Evolutionary conservation across 2,329 filamentous ascomycete genomes (phyloP), one percentile per base, ranked within the genome.

Genomic region (Zopfia rhizophila): DNA sequence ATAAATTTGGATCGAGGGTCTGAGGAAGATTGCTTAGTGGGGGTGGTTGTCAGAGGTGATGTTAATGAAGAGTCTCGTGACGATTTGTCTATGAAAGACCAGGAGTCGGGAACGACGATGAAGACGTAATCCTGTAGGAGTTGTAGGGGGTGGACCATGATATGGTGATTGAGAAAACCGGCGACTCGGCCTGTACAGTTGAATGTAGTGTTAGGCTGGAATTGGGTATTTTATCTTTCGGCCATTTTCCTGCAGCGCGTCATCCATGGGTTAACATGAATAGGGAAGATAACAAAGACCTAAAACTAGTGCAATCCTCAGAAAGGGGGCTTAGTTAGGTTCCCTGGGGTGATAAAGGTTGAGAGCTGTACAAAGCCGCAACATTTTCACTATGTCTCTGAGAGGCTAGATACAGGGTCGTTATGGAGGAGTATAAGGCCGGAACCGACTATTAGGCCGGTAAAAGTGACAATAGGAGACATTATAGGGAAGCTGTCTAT

Each of bases 1-100:
- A 37, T 37, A 37, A 37, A 37, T 37, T 37, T 37, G 17, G 33
- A 37, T 40, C 27, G 24, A 30, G 38, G 38, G 38, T 16, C 33
- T 23, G 17, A 37, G 33, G 33, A 37, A 37, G 33, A 13, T n/a
- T 14, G 33, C 24, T 37, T 37, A 37, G 17, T 14, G 22, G n/a
- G 12, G 33, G 33, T 37, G 24, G 33, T 14, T 24, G 21, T 37
- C 24, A 21, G 33, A 37, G 33, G 33, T 37, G 33, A 37, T 37
- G 21, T 37, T 12, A 14, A 23, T 22, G 16, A 21, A 21, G 33
- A 37, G 33, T 37, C 33, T 37, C 33, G 16, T 21, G 33, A 13
- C 18, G 17, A 37, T 37, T 22, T 37, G 11, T 37, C 33, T 24
- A 37, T 8, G 33, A 37, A 37, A 24, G 33, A 37, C 33, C n/a